Conservation (phyloP, 768 basidiomycete genomes). For the Mycena kentingensis region DNA sequence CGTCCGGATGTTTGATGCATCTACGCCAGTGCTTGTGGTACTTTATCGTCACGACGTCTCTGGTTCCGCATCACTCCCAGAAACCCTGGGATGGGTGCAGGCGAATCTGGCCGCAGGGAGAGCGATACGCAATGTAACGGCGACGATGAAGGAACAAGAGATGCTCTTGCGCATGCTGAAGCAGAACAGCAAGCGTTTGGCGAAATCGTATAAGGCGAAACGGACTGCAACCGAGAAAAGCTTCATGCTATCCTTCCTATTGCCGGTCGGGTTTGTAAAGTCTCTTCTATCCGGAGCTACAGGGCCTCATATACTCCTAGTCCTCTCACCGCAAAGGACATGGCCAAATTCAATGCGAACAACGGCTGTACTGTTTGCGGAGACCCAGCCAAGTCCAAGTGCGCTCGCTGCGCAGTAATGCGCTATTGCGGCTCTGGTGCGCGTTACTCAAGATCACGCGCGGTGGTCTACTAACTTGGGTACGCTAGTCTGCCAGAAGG, state of each 20-base stretch:
- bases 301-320: neutral
- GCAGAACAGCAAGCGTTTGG: slow-evolving; percentile 6
- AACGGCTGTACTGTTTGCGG: slow-evolving; percentile 10
- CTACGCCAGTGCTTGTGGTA: slow-evolving; percentile 5
- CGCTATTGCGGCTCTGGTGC: slow-evolving; percentile 5
- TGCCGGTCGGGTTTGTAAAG: slow-evolving; percentile 7
- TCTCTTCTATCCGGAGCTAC: neutral
- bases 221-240: neutral
- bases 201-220: neutral
- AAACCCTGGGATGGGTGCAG: neutral
- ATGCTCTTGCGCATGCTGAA: slow-evolving; percentile 2
- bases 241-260: slow-evolving; percentile 4
- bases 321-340: slow-evolving; percentile 4
- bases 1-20: neutral
- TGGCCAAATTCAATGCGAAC: slow-evolving; percentile 5
- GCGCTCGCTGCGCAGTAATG: neutral
- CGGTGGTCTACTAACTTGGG: too few relatives aligned
- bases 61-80: neutral
- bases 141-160: slow-evolving; percentile 9
- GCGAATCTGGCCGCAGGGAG: neutral
- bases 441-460: neutral
- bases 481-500: neutral
- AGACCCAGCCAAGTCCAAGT: slow-evolving; percentile 3
- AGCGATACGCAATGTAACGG: neutral
- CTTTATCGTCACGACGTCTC: slow-evolving; percentile 2